A percentile compares a stretch with the other conserved stretches of the same genome.
phyloP scores from a whole-genome alignment of 1,284 basidiomycete species.

The Apiotrichum porosum region DNA sequence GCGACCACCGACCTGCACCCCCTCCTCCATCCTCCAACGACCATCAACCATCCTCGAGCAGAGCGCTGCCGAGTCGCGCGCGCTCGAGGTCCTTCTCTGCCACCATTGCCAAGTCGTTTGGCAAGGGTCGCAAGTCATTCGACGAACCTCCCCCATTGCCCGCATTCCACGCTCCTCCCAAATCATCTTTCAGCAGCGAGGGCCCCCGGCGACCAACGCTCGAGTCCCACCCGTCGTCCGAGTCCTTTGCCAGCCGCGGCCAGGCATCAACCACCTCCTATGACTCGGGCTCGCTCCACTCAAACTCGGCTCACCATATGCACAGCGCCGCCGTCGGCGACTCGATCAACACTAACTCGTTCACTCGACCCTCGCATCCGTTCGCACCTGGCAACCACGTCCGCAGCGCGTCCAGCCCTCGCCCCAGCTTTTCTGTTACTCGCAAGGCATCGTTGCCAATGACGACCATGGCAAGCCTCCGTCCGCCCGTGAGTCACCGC shows the following conservation, averaged over 20 bases:
- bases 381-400: background rate
- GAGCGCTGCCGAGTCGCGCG: slow-evolving; percentile 19
- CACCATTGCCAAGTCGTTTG: slow-evolving; percentile 26
- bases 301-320: too few relatives aligned
- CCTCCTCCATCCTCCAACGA: too few relatives aligned
- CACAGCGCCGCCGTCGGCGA: background rate
- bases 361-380: background rate
- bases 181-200: background rate
- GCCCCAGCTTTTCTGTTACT: background rate
- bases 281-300: too few relatives aligned
- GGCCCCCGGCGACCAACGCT: background rate
- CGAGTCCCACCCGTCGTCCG: background rate
- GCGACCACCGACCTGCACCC: too few relatives aligned
- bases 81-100: slow-evolving; percentile 41
- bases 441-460: background rate
- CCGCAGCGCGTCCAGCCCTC: background rate
- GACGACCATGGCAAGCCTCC: slow-evolving; percentile 1
- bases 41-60: too few relatives aligned
- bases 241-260: background rate
- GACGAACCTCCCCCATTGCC: slow-evolving; percentile 3
- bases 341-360: background rate
- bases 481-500: slow-evolving; percentile 37
- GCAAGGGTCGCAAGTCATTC: slow-evolving; percentile 6
- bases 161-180: background rate
- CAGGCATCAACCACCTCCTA: too few relatives aligned